Evolutionary conservation across 148 eudicot genomes (phyloP).

Genomic region (Amaranthus cruentus): DNA sequence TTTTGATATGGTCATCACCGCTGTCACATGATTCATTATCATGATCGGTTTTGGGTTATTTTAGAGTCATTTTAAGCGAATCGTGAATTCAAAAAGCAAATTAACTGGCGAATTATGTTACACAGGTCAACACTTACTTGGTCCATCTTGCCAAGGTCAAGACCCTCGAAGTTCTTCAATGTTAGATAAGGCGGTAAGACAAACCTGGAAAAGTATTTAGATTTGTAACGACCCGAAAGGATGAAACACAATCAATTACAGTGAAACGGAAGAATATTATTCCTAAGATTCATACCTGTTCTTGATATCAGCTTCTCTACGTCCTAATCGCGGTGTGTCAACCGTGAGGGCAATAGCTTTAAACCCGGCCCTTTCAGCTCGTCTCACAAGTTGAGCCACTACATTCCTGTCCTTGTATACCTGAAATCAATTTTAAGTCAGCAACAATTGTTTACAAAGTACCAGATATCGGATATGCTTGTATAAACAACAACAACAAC

Average conservation of each 20-base stretch:
- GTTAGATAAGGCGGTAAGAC: conserved; percentile 73
- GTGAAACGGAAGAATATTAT: background rate
- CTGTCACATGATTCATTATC: no score
- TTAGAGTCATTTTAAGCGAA: no score
- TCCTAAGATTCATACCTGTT: conserved; percentile 48
- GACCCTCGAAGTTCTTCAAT: conserved; percentile 96
- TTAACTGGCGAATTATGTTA: no score
- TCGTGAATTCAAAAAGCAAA: no score
- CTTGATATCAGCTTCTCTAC: conserved; percentile 95
- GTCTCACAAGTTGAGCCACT: conserved; percentile 93
- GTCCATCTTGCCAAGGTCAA: conserved; percentile 94
- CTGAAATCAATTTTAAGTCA: conserved; percentile 25
- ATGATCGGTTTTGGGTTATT: no score
- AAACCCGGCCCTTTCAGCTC: conserved; percentile 97
- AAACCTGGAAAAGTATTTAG: conserved; percentile 43
- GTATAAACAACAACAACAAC: no score
- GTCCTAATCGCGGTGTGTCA: conserved; percentile 93
- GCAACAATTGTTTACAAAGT: no score
- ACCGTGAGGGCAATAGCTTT: conserved; percentile 98
- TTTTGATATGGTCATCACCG: background rate
- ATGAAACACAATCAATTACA: no score
- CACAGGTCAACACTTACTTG: conserved; percentile 44
- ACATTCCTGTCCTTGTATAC: conserved; percentile 96
- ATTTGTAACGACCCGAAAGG: background rate
- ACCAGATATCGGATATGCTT: no score